phyloP scores from a whole-genome alignment of 148 eudicot species.

The Rhododendron williamsianum region DNA sequence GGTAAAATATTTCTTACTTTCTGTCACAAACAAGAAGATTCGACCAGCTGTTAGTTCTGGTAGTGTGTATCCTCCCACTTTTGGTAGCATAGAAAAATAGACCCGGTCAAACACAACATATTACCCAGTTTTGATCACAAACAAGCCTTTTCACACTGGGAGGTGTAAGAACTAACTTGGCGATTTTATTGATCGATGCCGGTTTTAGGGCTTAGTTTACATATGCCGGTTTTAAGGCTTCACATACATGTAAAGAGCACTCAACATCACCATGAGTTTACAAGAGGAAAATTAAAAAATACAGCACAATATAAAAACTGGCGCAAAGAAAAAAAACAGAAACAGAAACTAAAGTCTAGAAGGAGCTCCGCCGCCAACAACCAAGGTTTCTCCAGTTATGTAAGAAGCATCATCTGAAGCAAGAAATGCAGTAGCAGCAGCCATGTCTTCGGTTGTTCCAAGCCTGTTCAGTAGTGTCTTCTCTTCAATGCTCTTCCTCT shows the following conservation, averaged over 20 bases:
- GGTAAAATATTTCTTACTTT: background rate
- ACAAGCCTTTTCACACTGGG: background rate
- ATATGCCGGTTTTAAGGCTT: background rate
- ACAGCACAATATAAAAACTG: too few species aligned
- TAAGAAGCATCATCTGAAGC: constrained; percentile 94
- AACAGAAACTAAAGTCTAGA: constrained; percentile 52
- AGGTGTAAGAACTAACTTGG: background rate
- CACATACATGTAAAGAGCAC: background rate
- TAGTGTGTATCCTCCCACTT: background rate
- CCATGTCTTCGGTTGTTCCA: constrained; percentile 91
- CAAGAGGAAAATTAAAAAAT: background rate
- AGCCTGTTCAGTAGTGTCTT: constrained; percentile 63
- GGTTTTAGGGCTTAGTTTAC: background rate
- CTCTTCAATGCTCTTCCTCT: constrained; percentile 64
- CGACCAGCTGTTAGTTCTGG: background rate
- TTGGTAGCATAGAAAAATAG: background rate
- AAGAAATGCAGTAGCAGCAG: constrained; percentile 77
- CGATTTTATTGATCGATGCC: background rate
- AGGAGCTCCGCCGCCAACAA: constrained; percentile 78
- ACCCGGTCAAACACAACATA: background rate
- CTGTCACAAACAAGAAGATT: background rate
- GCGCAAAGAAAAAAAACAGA: too few species aligned
- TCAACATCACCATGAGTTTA: background rate
- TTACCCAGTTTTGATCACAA: background rate
- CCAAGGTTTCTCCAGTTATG: constrained; percentile 88